Conservation (phyloP, 257 asterid genomes). For the Ilex aquifolium region DNA sequence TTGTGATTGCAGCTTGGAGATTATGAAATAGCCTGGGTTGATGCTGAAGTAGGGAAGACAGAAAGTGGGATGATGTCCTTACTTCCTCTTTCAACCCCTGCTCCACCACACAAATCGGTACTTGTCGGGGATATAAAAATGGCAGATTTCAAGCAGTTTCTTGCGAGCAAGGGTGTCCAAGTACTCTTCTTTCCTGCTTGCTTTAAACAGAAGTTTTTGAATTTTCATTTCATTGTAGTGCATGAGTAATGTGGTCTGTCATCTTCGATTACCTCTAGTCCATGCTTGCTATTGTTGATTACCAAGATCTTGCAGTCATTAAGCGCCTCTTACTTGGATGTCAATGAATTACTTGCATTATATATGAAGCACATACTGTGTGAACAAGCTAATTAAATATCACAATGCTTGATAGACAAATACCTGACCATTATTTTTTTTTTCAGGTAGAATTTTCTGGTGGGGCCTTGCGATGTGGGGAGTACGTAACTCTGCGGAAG, state of each 20-base stretch:
- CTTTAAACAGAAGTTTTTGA: neutral
- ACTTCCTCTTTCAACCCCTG: constrained; percentile 66
- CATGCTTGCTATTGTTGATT: neutral
- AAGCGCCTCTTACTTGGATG: neutral
- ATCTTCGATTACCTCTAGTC: no score
- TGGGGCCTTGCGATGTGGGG: constrained; percentile 93
- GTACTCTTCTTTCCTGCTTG: constrained; percentile 22
- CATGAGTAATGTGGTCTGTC: neutral
- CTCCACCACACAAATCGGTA: constrained; percentile 86
- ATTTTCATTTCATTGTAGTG: neutral
- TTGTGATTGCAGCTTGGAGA: constrained; percentile 74
- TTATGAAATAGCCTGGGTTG: constrained; percentile 93
- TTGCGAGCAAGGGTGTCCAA: constrained; percentile 90
- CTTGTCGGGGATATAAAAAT: constrained; percentile 92
- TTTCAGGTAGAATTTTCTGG: constrained; percentile 79
- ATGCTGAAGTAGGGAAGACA: constrained; percentile 86
- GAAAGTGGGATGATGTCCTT: constrained; percentile 63
- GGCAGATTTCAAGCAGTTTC: constrained; percentile 98
- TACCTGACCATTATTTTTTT: neutral
- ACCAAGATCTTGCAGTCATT: neutral
- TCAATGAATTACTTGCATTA: neutral
- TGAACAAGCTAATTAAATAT: no score
- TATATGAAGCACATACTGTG: neutral
- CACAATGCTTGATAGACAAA: neutral
- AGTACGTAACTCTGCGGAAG: constrained; percentile 82